phyloP scores from a whole-genome alignment of 495 filamentous ascomycete genomes.

The Polyplosphaeria fusca region DNA sequence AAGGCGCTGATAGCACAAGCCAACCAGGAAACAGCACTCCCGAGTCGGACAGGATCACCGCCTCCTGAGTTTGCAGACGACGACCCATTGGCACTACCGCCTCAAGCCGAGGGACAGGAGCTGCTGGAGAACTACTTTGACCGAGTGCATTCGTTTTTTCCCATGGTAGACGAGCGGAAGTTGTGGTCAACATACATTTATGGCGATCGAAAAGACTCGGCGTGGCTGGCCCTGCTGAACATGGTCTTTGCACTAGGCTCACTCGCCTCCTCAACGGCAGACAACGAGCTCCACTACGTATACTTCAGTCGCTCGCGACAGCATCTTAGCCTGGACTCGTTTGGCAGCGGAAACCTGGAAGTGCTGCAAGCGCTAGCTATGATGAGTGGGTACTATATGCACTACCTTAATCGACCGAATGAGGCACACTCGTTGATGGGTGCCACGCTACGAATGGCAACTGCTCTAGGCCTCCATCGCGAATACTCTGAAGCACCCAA shows the following conservation, averaged over 20 bases:
- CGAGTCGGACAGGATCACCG: conserved; percentile 37
- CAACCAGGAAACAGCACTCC: conserved; percentile 39
- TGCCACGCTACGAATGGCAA: conserved; percentile 67
- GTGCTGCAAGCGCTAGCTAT: conserved; percentile 67
- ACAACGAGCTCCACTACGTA: conserved; percentile 67
- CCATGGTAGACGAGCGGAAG: conserved; percentile 71
- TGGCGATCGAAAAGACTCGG: conserved; percentile 62
- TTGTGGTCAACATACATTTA: conserved; percentile 71
- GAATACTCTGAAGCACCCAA: conserved; percentile 56
- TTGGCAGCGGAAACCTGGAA: conserved; percentile 68
- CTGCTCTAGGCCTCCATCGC: conserved; percentile 69
- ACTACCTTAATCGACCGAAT: conserved; percentile 76
- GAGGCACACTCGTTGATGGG: conserved; percentile 67
- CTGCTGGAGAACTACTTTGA: conserved; percentile 77
- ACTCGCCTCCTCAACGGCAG: conserved; percentile 65
- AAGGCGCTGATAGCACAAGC: conserved; percentile 53
- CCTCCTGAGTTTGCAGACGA: conserved; percentile 33
- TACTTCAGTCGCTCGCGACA: conserved; percentile 71
- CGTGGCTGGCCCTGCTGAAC: conserved; percentile 74
- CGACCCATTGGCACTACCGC: conserved; percentile 37
- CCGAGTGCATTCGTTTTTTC: conserved; percentile 69
- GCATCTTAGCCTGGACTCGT: conserved; percentile 63
- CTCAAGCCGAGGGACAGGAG: conserved; percentile 41
- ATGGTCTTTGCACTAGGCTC: conserved; percentile 79
- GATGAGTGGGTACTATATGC: conserved; percentile 74